A percentile compares a stretch with the other conserved stretches of the same genome.
Evolutionary conservation across 2,329 filamentous ascomycete genomes (phyloP).

Genomic region (Ophiostoma piceae): DNA sequence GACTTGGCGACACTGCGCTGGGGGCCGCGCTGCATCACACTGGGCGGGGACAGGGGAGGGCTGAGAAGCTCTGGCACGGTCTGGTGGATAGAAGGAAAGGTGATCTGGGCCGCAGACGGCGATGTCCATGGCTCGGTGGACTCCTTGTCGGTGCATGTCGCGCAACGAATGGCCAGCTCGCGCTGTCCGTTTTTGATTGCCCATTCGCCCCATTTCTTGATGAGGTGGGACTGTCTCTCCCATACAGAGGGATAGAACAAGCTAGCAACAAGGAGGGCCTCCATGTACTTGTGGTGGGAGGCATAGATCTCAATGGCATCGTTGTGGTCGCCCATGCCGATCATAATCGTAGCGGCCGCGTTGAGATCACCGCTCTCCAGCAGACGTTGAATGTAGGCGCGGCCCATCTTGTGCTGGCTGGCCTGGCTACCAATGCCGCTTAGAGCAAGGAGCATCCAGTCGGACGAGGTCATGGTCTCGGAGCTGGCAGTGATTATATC

Average conservation of each 20-base stretch:
- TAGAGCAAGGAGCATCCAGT: constrained; percentile 94
- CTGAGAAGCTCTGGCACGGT: constrained; percentile 60
- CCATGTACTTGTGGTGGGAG: constrained; percentile 85
- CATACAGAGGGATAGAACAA: constrained; percentile 79
- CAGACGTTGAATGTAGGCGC: constrained; percentile 83
- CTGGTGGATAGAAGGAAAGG: constrained; percentile 45
- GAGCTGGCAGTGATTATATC: constrained; percentile 76
- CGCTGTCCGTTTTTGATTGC: constrained; percentile 82
- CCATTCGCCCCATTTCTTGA: constrained; percentile 92
- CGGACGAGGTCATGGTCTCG: constrained; percentile 82
- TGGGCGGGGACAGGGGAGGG: constrained; percentile 69
- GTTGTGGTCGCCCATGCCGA: constrained; percentile 85
- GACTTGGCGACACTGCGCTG: constrained; percentile 67
- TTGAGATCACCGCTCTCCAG: constrained; percentile 88
- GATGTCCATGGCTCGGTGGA: constrained; percentile 84
- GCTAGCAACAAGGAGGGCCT: constrained; percentile 83
- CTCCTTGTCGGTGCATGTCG: constrained; percentile 83
- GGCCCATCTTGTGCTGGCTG: constrained; percentile 83
- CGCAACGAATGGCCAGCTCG: constrained; percentile 85
- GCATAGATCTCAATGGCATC: constrained; percentile 96
- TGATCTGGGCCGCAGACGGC: constrained; percentile 63
- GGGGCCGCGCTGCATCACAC: constrained; percentile 50
- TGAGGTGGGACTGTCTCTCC: constrained; percentile 81
- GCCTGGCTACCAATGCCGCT: constrained; percentile 75
- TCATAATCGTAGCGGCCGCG: constrained; percentile 84